Evolutionary conservation across 495 filamentous ascomycete genomes (phyloP).

Genomic region (Clavariopsis aquatica): DNA sequence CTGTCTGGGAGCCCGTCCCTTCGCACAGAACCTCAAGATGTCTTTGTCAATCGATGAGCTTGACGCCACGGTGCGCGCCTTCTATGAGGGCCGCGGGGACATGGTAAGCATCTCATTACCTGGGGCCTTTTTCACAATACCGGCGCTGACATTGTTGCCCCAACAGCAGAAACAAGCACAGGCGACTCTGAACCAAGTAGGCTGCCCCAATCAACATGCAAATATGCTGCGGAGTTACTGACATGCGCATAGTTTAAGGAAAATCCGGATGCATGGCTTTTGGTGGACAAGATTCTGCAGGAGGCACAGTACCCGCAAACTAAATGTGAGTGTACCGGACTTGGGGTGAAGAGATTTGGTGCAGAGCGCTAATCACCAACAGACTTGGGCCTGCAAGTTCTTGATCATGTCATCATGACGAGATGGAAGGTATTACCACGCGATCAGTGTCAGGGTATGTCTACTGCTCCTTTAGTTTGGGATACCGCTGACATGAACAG

Average conservation of each 20-base stretch:
- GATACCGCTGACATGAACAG: constrained; percentile 48
- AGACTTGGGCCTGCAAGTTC: constrained; percentile 93
- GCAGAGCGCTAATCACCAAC: constrained; percentile 13
- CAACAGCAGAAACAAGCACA: constrained; percentile 96
- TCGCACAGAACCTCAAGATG: constrained; percentile 48
- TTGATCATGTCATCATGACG: constrained; percentile 98
- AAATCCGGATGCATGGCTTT: constrained; percentile 94
- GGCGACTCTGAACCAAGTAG: constrained; percentile 88
- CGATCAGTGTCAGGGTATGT: constrained; percentile 86
- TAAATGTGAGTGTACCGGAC: constrained; percentile 69
- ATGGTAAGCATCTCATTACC: constrained; percentile 59
- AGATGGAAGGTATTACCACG: constrained; percentile 96
- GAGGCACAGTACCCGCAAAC: constrained; percentile 89
- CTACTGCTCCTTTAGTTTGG: constrained; percentile 9
- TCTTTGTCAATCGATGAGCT: constrained; percentile 82
- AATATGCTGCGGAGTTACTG: constrained; percentile 37
- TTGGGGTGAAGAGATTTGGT: constrained; percentile 2
- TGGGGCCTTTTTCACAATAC: background rate
- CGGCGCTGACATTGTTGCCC: constrained; percentile 32
- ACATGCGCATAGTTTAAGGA: constrained; percentile 81
- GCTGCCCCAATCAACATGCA: constrained; percentile 35
- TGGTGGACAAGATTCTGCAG: constrained; percentile 93
- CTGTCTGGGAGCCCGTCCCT: constrained; percentile 32
- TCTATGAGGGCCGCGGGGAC: constrained; percentile 94
- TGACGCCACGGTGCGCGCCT: constrained; percentile 91